Base-by-base conservation (phyloP, 805 yeast species). In the Starmerella geochares region DNA sequence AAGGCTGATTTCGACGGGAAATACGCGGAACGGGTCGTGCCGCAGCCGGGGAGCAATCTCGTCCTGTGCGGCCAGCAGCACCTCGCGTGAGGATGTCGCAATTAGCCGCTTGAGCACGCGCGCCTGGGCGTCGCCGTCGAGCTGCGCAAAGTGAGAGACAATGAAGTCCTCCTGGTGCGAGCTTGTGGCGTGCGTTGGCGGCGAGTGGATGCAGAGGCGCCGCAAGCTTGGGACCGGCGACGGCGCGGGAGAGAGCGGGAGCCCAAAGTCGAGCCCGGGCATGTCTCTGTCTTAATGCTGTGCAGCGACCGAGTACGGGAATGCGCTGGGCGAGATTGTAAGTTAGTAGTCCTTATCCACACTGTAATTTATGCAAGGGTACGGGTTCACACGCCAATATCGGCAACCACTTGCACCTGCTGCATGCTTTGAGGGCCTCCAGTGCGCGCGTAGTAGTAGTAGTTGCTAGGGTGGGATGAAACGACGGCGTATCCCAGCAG, bases 1-100 rank as follows among this genome's bases (percentile, higher is more conserved):
- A 48, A 87, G 73, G 2, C 94, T 78, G 40, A 90, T 67, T 62
- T 92, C 97, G 54, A 76, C 73, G 1, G 98, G 98, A 45, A 90
- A 61, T 36, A 66, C 62, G 39, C 67, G 71, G 46, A 70, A 69
- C 28, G 74, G 74, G 51, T 70, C 74, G 33, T 62, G 62, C 35
- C 66, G 61, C 16, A 70, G 60, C 51, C 62, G 54, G 7, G 74
- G 74, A 29, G 63, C 59, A 11, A 70, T 59, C 28, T 51, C 61
- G 31, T 62, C 58, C 39, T 48, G 49, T 27, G 59, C 56, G 8
- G 48, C 58, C 20, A 63, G 56, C 17, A 62, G 56, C 21, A 62
- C 65, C 21, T 60, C 60, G 9, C 65, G 54, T n/a, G 55, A 53
- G 23, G 62, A 58, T 19, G 28, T 40, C 16, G 49, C 33, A 35